Percentiles rank a stretch among this genome's conserved stretches.
These are phyloP conservation scores for Taphrina confusa DNA, from an alignment of 1,139 yeast genomes.

Conservation along the genomic window DNA sequence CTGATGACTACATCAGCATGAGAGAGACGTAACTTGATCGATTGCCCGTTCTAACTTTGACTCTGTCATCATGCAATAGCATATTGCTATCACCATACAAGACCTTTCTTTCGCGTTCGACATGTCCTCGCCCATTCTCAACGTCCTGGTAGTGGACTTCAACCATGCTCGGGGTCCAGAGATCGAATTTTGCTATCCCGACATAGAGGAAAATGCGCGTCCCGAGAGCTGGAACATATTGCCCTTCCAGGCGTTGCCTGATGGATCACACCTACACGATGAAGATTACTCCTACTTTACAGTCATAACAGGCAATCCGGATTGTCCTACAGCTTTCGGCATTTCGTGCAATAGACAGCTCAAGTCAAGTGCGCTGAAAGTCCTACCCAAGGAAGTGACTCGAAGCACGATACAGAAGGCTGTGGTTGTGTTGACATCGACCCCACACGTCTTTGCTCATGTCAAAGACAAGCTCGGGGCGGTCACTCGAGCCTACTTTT, in stretches of 20 bases:
- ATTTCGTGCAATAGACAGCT: conserved; percentile 91
- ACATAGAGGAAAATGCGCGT: conserved; percentile 43
- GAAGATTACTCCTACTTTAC: conserved; percentile 93
- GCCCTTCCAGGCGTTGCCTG: conserved; percentile 94
- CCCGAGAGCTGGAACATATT: conserved; percentile 86
- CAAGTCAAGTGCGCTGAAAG: conserved; percentile 60
- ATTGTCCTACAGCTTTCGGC: conserved; percentile 72
- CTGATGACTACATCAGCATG: too few relatives aligned
- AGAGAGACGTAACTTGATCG: too few relatives aligned
- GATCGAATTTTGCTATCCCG: conserved; percentile 71
- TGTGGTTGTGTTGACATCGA: conserved; percentile 79
- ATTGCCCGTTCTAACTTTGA: too few relatives aligned
- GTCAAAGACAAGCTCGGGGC: conserved; percentile 87
- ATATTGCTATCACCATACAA: neutral
- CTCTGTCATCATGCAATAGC: neutral
- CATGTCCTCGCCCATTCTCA: conserved; percentile 56
- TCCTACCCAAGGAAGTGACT: conserved; percentile 67
- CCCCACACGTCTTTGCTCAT: conserved; percentile 77
- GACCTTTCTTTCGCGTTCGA: too few relatives aligned
- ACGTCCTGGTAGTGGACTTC: conserved; percentile 87
- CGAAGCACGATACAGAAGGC: conserved; percentile 91
- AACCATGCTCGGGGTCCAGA: conserved; percentile 96
- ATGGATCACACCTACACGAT: conserved; percentile 88
- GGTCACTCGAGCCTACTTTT: conserved; percentile 81
- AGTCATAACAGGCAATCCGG: conserved; percentile 52